Base-by-base conservation (phyloP, 108 stramenopile species). In the Bacterosira constricta region DNA sequence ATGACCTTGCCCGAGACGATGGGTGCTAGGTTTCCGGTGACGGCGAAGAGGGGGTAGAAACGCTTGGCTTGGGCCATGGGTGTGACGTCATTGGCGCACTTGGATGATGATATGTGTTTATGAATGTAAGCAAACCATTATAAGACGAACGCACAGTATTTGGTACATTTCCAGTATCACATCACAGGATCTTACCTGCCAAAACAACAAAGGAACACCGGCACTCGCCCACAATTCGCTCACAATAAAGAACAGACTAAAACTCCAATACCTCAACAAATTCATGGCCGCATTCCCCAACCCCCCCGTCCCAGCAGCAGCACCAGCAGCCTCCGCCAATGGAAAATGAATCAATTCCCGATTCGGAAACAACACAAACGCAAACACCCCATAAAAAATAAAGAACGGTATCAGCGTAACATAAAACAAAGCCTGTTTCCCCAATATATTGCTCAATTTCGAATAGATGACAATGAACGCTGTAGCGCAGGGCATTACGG, bases 61-160 rank as follows among this genome's bases (percentile, higher is more conserved):
- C 87, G 72, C 66, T 88, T 85, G 34, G 88, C 88, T 82, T 91
- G 86, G 31, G 75, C 51, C 72, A 91, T 77, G 31, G 81, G 64
- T 26, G 87, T 84, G 38, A 89, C 82, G 53, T 88, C 86, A 73
- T 91, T 91, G 59, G 90, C 90, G 69, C 83, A 89, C 78, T 86
- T 15, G 30, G 45, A 32, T 29, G n/a, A 66, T 26, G 49, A n/a
- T n/a, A n/a, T n/a, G n/a, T n/a, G n/a, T n/a, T n/a, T n/a, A n/a
- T n/a, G n/a, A n/a, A n/a, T n/a, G n/a, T n/a, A n/a, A n/a, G n/a
- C n/a, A n/a, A n/a, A n/a, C n/a, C n/a, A n/a, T n/a, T n/a, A n/a
- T n/a, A n/a, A n/a, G n/a, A n/a, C n/a, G n/a, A n/a, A n/a, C n/a
- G n/a, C n/a, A n/a, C n/a, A n/a, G n/a, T n/a, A n/a, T n/a, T n/a